Base-by-base conservation (phyloP, 805 yeast genomes). In the Starmerella gropengiesseri region DNA sequence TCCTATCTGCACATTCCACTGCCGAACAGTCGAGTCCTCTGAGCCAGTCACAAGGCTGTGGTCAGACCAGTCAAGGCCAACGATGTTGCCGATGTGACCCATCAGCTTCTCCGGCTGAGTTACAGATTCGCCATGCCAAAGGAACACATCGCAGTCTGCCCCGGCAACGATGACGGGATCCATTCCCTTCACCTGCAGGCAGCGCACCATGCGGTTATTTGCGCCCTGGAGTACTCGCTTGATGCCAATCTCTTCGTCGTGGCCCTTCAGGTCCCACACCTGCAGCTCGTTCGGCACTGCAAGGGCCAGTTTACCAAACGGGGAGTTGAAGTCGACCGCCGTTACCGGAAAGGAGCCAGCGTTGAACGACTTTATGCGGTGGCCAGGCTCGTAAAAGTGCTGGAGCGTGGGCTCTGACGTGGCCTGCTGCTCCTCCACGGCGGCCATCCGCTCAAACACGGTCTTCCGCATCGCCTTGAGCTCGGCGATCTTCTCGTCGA, bases 251-350 rank as follows among this genome's bases (percentile, higher is more conserved):
- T 18, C 20, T 37, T 42, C 43, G 17, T 27, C 23, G 32, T 48
- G 45, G 17, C 19, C 30, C 31, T 29, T 46, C 14, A 48, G 46
- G 33, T 37, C 49, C 33, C 45, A 37, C 17, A 48, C 28, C 28
- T 41, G 45, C 4, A 85, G 79, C 0, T 81, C 74, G 56, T 78
- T 82, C 57, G 85, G 94, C 52, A 75, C 62, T 0, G 94, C 84
- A 13, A 87, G 73, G 2, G 85, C 87, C 59, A 84, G 53, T 1
- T 76, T 75, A 2, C 86, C 87, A 60, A 77, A 81, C 12, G 89
- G 89, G 19, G 71, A 65, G 55, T 80, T 85, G 56, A 81, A 80
- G 49, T 77, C 86, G 45, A 81, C 56, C 26, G 75, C 67, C 1
- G 74, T 69, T 18, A 81, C 64, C 2, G 72, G 49, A 33, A 69